phyloP scores from a whole-genome alignment of 768 basidiomycete genomes.

The Phylloporus arenicola region DNA sequence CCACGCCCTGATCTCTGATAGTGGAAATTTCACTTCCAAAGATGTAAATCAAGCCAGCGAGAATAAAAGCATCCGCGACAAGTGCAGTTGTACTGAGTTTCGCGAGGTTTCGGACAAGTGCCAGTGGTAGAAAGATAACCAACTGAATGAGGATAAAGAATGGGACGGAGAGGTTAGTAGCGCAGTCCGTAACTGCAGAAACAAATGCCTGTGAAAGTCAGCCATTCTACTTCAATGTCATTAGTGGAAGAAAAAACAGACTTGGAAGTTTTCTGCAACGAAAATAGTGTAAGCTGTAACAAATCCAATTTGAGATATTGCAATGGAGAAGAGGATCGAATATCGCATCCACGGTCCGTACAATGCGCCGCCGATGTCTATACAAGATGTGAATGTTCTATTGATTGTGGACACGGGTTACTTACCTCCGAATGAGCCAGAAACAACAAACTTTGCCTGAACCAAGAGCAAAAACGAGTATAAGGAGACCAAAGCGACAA shows the following conservation, averaged over 20 bases:
- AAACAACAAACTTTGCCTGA: constrained; percentile 79
- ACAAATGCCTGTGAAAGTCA: constrained; percentile 64
- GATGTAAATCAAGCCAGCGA: constrained; percentile 82
- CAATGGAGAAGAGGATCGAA: constrained; percentile 80
- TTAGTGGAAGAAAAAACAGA: constrained; percentile 10
- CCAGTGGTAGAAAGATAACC: constrained; percentile 83
- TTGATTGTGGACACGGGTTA: constrained; percentile 1
- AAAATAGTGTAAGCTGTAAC: constrained; percentile 92
- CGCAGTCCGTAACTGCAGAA: constrained; percentile 72
- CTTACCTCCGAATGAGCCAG: constrained; percentile 89
- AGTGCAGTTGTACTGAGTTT: constrained; percentile 91
- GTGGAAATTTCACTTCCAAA: constrained; percentile 78
- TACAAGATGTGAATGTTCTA: neutral
- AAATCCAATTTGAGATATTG: constrained; percentile 86
- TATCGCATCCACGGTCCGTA: constrained; percentile 95
- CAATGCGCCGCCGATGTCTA: constrained; percentile 88
- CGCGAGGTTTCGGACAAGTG: constrained; percentile 88
- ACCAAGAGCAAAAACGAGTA: constrained; percentile 93
- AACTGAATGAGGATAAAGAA: constrained; percentile 83
- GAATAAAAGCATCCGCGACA: constrained; percentile 91
- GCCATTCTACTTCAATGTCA: neutral
- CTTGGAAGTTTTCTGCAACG: constrained; percentile 83
- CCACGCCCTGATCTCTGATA: constrained; percentile 63
- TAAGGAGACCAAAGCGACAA: constrained; percentile 81
- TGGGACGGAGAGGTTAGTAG: constrained; percentile 57